Percentiles rank a stretch among this genome's conserved stretches.
Conservation (phyloP, 345 rosid genomes). For the Lepidium didymum region DNA sequence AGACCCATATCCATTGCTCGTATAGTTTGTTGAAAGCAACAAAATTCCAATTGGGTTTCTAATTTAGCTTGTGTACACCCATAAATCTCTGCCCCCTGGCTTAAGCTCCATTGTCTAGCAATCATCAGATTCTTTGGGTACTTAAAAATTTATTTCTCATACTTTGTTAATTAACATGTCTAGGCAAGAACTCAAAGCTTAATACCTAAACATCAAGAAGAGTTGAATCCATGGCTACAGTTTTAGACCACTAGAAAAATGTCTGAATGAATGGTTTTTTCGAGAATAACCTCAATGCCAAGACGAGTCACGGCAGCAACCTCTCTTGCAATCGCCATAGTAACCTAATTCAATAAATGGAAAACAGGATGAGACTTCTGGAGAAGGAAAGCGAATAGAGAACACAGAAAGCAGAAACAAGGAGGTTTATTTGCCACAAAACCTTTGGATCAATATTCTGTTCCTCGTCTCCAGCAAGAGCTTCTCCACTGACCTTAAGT, state of each 20-base stretch:
- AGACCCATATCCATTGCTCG: not conserved
- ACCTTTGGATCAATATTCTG: constrained; percentile 96
- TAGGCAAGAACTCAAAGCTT: not conserved
- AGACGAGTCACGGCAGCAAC: constrained; percentile 84
- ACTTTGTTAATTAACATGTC: not conserved
- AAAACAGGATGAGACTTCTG: constrained; percentile 11
- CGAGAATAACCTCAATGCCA: constrained; percentile 66
- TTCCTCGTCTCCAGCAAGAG: constrained; percentile 77
- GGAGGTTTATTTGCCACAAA: not conserved
- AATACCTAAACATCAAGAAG: not conserved
- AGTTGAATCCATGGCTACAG: not conserved
- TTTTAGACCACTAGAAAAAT: not conserved
- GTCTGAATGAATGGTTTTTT: not conserved
- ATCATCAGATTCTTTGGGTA: not conserved
- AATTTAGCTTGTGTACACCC: not conserved
- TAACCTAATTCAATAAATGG: constrained; percentile 39
- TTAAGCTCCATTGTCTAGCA: not conserved
- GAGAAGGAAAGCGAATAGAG: not conserved
- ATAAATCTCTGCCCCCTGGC: not conserved
- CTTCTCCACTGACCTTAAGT: constrained; percentile 98
- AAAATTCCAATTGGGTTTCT: not conserved
- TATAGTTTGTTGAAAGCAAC: not conserved
- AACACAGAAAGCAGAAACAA: constrained; percentile 1
- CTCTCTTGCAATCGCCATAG: constrained; percentile 95
- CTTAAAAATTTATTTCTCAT: not conserved